These are phyloP conservation scores for Paramecium tetraurelia DNA, from an alignment of 73 alveolate species.

Conservation along the genomic window DNA sequence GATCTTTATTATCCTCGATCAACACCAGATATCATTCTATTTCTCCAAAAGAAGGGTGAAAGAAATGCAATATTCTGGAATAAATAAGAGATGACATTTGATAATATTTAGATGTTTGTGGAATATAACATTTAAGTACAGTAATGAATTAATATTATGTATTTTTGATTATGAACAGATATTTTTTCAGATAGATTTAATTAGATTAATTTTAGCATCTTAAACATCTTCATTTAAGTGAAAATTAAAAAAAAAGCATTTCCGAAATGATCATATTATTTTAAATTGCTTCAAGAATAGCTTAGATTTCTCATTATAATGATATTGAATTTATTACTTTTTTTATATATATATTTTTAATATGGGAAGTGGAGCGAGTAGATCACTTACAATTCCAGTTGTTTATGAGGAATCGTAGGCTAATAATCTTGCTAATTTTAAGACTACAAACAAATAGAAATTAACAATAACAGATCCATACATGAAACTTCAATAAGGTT, in stretches of 20 bases:
- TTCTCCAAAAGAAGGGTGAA: neutral
- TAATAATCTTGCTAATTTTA: neutral
- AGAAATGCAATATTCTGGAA: neutral
- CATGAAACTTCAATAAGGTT: neutral
- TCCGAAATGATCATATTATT: neutral
- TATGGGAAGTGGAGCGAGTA: slow-evolving; percentile 35
- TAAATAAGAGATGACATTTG: neutral
- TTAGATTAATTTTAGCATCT: neutral
- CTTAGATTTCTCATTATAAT: neutral
- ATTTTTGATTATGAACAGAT: neutral
- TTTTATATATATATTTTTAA: neutral
- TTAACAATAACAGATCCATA: neutral
- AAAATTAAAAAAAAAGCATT: too few species aligned
- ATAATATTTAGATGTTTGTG: neutral
- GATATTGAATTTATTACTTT: neutral
- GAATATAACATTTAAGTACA: neutral
- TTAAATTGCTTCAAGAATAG: neutral
- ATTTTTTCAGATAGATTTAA: neutral
- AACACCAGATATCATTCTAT: neutral
- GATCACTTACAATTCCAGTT: neutral
- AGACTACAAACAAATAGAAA: neutral
- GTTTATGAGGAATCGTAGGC: neutral
- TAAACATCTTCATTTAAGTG: too few species aligned
- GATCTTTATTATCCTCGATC: neutral
- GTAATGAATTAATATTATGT: neutral